Evolutionary conservation across 306 rosid genomes (phyloP).

Genomic region (Sophora flavescens): DNA sequence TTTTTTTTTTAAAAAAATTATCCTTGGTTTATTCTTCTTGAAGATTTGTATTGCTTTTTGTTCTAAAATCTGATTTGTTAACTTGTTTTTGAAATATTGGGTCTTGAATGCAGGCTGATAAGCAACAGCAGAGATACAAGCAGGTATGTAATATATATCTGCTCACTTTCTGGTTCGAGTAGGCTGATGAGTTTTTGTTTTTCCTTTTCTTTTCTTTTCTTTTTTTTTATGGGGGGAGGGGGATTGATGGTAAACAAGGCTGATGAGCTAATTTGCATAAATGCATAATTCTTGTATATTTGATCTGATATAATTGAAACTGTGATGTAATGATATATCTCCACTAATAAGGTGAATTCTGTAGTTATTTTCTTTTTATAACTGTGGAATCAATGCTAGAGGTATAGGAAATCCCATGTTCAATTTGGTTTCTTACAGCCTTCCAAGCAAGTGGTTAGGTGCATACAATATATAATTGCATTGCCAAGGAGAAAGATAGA

Average conservation of each 20-base stretch:
- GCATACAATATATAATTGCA: not conserved
- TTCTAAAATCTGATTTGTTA: slow-evolving; percentile 40
- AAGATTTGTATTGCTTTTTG: slow-evolving; percentile 23
- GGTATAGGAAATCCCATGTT: slow-evolving; percentile 13
- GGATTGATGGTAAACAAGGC: not conserved
- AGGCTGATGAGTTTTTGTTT: not conserved
- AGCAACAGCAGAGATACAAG: slow-evolving; percentile 60
- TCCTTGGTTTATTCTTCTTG: not conserved
- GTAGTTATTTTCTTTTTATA: not conserved
- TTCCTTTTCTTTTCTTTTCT: too few relatives aligned
- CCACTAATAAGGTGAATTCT: slow-evolving; percentile 3
- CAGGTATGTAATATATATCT: slow-evolving; percentile 54
- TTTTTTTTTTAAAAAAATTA: too few relatives aligned
- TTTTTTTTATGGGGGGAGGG: too few relatives aligned
- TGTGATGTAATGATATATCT: slow-evolving; percentile 10
- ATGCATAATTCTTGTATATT: slow-evolving; percentile 13
- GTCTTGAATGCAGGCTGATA: slow-evolving; percentile 72
- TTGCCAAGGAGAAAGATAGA: not conserved
- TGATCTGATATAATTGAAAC: not conserved
- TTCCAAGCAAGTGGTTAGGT: not conserved
- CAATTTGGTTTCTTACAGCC: not conserved
- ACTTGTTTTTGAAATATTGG: slow-evolving; percentile 43
- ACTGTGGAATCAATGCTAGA: slow-evolving; percentile 10
- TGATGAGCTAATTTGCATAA: not conserved
- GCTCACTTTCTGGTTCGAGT: not conserved